These are phyloP conservation scores for Sicyos baderoa DNA, from an alignment of 306 rosid species.

Conservation along the genomic window DNA sequence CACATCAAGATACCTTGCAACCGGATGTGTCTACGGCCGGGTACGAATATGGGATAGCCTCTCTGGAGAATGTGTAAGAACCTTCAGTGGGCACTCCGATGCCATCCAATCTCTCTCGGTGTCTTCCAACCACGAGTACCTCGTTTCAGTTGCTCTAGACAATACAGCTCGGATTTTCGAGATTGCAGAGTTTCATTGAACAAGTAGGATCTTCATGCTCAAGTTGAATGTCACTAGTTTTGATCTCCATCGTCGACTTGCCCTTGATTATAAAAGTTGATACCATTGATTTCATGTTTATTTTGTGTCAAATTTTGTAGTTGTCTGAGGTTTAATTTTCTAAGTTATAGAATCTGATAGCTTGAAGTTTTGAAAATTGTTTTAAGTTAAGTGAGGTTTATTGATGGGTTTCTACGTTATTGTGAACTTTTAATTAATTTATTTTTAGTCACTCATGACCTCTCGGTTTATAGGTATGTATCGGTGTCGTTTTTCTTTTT, in stretches of 20 bases:
- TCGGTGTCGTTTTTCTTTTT: too few relatives aligned
- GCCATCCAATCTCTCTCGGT: slow-evolving; percentile 57
- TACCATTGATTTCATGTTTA: not conserved
- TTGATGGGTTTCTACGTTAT: not conserved
- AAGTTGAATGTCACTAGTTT: not conserved
- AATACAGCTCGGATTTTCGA: slow-evolving; percentile 77
- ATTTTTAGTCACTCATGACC: too few relatives aligned
- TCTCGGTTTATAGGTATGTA: too few relatives aligned
- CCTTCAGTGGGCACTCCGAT: slow-evolving; percentile 54
- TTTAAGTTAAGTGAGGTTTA: not conserved
- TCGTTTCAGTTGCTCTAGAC: slow-evolving; percentile 67
- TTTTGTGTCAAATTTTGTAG: not conserved
- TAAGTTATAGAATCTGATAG: not conserved
- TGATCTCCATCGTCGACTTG: not conserved
- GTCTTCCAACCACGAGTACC: slow-evolving; percentile 49
- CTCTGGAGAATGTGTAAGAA: slow-evolving; percentile 64
- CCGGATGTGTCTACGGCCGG: slow-evolving; percentile 70
- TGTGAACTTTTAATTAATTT: not conserved
- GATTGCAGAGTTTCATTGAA: slow-evolving; percentile 38
- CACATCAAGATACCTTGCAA: slow-evolving; percentile 41
- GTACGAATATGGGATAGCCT: slow-evolving; percentile 77
- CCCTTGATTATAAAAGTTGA: not conserved
- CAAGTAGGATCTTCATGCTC: slow-evolving; percentile 11
- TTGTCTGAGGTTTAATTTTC: not conserved
- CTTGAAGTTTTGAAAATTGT: not conserved